Evolutionary conservation across 2,329 filamentous ascomycete genomes (phyloP), one percentile per base, ranked within the genome.

Genomic region (Colletotrichum cuscutae): DNA sequence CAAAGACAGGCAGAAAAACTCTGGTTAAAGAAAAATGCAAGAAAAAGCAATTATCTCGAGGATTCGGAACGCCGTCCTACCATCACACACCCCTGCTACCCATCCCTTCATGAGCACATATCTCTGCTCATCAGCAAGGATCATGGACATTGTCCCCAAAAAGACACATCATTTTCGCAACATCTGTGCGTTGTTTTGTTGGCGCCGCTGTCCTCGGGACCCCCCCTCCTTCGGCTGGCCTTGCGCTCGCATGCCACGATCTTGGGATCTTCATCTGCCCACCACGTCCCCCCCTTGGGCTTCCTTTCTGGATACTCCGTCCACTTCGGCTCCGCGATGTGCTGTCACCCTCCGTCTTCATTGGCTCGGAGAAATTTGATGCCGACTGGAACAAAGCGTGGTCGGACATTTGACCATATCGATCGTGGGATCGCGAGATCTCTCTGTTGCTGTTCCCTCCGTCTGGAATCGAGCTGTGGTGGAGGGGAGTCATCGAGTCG

Each of bases 11-110:
- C 42, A 49, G 8, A 62, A 32, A 12, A 54, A 52, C 6, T 12
- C 15, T 26, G 22, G 42, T 26, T 61, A 46, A 71, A 58, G 42
- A 71, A 42, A 42, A 42, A 24, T 15, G n/a, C 26, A 19, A 26
- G 46, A 64, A 68, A 68, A 69, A 69, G 66, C 66, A 69, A 69
- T 61, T 62, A 26, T 54, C 11, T 57, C 49, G 15, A 68, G 30
- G 46, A 42, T 49, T 42, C 19, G 32, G n/a, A 57, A 7, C 61
- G 22, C n/a, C 37, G 56, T 52, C 56, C 46, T 19, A 4, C 22
- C 46, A 54, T 49, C 49, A 35, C 56, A 0, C 42, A 49, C 42
- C 28, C 59, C 59, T 59, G 46, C 46, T 5, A 13, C 22, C 35
- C 53, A 35, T 42, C 57, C 46, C 35, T 68, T 26, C 42, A 37